Conservation (phyloP, 1,284 basidiomycete genomes). For the Ustilago lituana region DNA sequence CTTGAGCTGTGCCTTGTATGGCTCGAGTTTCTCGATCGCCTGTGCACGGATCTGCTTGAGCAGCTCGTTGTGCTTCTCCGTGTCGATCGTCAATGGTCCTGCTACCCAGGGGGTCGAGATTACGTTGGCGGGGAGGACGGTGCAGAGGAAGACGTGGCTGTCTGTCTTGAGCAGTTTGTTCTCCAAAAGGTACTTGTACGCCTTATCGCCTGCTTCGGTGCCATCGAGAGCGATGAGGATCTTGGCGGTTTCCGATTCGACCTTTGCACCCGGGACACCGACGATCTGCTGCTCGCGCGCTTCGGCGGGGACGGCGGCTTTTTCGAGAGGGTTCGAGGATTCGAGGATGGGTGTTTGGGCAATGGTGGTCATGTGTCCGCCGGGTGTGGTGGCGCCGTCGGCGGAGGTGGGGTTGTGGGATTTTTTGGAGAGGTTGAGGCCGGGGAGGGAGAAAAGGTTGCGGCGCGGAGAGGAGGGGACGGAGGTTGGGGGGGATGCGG, state of each 20-base stretch:
- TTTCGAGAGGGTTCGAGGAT: constrained; percentile 62
- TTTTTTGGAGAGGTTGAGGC: constrained; percentile 28
- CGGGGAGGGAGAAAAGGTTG: constrained; percentile 29
- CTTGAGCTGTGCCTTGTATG: constrained; percentile 60
- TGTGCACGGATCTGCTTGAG: constrained; percentile 57
- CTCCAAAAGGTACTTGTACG: constrained; percentile 57
- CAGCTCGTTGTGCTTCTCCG: constrained; percentile 61
- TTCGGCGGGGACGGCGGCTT: constrained; percentile 52
- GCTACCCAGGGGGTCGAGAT: constrained; percentile 62
- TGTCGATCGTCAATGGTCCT: constrained; percentile 62
- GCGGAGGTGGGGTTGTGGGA: constrained; percentile 14
- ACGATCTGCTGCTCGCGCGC: constrained; percentile 65
- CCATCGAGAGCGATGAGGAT: constrained; percentile 63
- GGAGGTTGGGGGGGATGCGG: constrained; percentile 28
- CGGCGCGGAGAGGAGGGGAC: constrained; percentile 45
- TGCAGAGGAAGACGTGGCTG: constrained; percentile 61
- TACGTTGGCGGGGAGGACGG: constrained; percentile 62
- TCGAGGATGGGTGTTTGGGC: constrained; percentile 64
- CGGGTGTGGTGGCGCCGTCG: constrained; percentile 33
- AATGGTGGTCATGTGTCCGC: constrained; percentile 43
- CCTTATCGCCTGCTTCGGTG: constrained; percentile 63
- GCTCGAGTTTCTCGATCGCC: constrained; percentile 60
- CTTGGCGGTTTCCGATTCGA: constrained; percentile 46
- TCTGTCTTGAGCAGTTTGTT: constrained; percentile 49
- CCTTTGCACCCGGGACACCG: constrained; percentile 46